A percentile compares a stretch with the other conserved stretches of the same genome.
Evolutionary conservation across 352 stramenopile species (phyloP).

Genomic region (Phytophthora pistaciae): DNA sequence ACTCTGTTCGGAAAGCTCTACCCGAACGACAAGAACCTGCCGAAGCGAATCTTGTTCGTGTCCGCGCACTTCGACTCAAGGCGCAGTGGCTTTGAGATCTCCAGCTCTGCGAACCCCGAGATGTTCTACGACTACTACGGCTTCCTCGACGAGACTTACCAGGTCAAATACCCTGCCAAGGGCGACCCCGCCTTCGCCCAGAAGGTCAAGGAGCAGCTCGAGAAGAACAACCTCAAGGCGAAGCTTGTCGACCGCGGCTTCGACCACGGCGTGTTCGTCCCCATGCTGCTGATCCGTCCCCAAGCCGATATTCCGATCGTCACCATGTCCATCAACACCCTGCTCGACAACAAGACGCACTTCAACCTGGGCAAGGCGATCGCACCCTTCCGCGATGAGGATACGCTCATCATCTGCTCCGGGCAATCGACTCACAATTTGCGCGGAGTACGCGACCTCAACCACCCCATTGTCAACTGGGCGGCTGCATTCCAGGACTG

Average conservation of each 20-base stretch:
- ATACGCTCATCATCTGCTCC: conserved; percentile 76
- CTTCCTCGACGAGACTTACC: conserved; percentile 86
- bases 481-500: conserved; percentile 38
- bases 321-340: conserved; percentile 64
- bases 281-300: conserved; percentile 86
- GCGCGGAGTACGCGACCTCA: conserved; percentile 11
- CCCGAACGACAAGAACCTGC: conserved; percentile 34
- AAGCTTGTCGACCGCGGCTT: conserved; percentile 64
- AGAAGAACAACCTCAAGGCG: conserved; percentile 42
- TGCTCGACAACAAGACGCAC: conserved; percentile 34
- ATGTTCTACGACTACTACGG: conserved; percentile 92
- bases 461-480: conserved; percentile 21
- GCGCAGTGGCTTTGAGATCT: conserved; percentile 44
- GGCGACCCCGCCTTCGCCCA: neutral
- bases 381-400: conserved; percentile 55
- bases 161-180: conserved; percentile 75
- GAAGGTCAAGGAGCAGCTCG: no score
- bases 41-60: conserved; percentile 78
- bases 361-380: conserved; percentile 66
- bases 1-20: conserved; percentile 38
- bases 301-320: conserved; percentile 91
- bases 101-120: conserved; percentile 47
- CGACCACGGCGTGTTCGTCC: conserved; percentile 94
- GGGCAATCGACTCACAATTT: conserved; percentile 55
- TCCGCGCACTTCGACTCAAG: conserved; percentile 83